phyloP scores from a whole-genome alignment of 2,329 filamentous ascomycete genomes.

The Arachnopeziza araneosa region DNA sequence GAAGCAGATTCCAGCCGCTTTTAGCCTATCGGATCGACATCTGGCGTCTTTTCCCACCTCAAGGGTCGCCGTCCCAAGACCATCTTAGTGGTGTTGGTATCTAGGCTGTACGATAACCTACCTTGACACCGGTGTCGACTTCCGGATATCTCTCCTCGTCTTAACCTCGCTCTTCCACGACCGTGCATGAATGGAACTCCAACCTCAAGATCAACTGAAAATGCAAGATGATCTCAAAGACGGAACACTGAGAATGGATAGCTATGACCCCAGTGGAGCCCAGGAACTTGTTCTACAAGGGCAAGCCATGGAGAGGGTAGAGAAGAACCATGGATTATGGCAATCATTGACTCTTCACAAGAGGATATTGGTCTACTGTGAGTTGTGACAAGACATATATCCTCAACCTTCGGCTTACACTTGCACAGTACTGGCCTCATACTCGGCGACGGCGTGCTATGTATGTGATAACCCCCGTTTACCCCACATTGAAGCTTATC shows the following conservation, averaged over 20 bases:
- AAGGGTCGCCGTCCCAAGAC: background rate
- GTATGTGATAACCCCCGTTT: conserved; percentile 1
- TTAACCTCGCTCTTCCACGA: background rate
- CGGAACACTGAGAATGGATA: background rate
- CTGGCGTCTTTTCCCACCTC: background rate
- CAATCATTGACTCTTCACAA: conserved; percentile 10
- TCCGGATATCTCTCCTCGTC: background rate
- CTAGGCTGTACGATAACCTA: background rate
- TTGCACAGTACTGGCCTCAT: conserved; percentile 12
- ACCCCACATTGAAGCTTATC: background rate
- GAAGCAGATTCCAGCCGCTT: too few relatives aligned
- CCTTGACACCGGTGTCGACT: background rate
- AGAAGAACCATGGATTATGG: conserved; percentile 13
- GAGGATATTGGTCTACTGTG: conserved; percentile 10
- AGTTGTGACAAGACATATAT: background rate
- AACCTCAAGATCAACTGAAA: background rate
- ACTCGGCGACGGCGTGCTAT: conserved; percentile 15
- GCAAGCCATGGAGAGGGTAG: conserved; percentile 10
- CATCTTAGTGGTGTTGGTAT: background rate
- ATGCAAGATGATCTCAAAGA: background rate
- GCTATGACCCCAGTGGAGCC: background rate
- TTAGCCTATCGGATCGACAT: background rate
- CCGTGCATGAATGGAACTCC: background rate
- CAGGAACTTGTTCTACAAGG: conserved; percentile 11
- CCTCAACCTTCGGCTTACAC: background rate